phyloP scores from a whole-genome alignment of 2,329 filamentous ascomycete genomes.

The Monosporascus sp. region DNA sequence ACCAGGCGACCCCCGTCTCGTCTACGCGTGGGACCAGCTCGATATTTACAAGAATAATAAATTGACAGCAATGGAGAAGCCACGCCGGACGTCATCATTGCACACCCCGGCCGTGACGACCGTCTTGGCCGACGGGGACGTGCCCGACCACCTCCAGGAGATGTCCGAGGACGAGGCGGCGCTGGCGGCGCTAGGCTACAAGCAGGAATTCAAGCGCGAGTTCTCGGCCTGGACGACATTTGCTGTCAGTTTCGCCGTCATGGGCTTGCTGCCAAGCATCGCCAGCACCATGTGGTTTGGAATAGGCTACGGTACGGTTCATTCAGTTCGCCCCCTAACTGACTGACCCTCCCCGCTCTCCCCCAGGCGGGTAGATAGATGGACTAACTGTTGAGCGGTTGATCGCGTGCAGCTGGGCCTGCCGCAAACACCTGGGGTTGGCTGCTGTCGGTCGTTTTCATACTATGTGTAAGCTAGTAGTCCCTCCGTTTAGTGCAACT shows the following conservation, averaged over 20 bases:
- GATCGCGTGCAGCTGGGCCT: constrained; percentile 19
- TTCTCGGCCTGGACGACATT: constrained; percentile 72
- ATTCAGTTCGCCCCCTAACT: background rate
- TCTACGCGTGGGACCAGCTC: no score
- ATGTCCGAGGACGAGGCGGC: constrained; percentile 51
- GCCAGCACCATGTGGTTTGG: constrained; percentile 69
- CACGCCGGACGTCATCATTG: constrained; percentile 1
- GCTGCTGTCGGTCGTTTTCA: constrained; percentile 67
- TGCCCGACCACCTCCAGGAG: constrained; percentile 21
- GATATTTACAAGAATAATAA: background rate
- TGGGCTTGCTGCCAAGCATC: constrained; percentile 66
- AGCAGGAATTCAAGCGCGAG: constrained; percentile 53
- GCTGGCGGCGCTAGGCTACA: constrained; percentile 55
- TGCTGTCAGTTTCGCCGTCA: constrained; percentile 67
- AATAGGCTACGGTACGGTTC: constrained; percentile 38
- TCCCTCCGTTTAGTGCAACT: no score
- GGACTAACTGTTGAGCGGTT: constrained; percentile 33
- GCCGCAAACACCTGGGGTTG: constrained; percentile 70
- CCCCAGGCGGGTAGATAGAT: constrained; percentile 29
- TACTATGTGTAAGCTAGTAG: constrained; percentile 51
- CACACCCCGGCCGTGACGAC: constrained; percentile 20
- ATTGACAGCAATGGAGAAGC: background rate
- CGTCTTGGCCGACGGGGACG: constrained; percentile 20
- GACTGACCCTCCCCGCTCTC: background rate
- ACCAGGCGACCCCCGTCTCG: no score